Percentiles rank a stretch among this genome's conserved stretches.
These are phyloP conservation scores for Macrotyloma uniflorum DNA, from an alignment of 306 rosid genomes.

Conservation along the genomic window DNA sequence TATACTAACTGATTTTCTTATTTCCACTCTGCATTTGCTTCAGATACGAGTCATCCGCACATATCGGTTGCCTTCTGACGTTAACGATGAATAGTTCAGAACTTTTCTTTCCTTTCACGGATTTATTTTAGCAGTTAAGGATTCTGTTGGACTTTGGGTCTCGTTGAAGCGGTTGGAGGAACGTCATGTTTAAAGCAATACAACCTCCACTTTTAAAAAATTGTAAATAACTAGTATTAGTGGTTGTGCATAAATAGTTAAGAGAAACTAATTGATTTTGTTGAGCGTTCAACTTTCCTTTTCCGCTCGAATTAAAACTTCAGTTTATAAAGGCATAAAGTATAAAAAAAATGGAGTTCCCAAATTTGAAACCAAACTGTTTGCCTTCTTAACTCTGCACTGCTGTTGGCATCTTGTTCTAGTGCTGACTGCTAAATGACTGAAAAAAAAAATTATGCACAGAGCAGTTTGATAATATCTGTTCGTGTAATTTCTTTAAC, in stretches of 20 bases:
- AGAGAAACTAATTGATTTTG: slow-evolving; percentile 17
- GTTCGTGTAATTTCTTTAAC: background rate
- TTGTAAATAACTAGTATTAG: slow-evolving; percentile 34
- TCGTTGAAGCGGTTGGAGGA: background rate
- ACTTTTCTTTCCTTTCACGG: background rate
- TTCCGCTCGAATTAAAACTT: background rate
- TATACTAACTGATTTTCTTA: slow-evolving; percentile 25
- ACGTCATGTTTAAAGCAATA: background rate
- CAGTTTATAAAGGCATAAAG: background rate
- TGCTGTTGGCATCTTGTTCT: background rate
- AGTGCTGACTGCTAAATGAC: background rate
- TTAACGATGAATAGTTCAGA: slow-evolving; percentile 43
- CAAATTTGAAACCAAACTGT: background rate
- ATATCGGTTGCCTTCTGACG: slow-evolving; percentile 48
- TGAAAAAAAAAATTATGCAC: background rate
- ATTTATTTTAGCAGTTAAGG: slow-evolving; percentile 5
- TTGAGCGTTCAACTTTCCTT: background rate
- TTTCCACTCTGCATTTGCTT: slow-evolving; percentile 22
- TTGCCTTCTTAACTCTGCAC: background rate
- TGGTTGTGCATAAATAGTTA: background rate
- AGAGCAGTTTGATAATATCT: background rate
- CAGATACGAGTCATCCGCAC: slow-evolving; percentile 79
- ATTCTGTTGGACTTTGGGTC: slow-evolving; percentile 15
- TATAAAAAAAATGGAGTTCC: background rate
- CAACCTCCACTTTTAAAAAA: slow-evolving; percentile 12